phyloP scores from a whole-genome alignment of 1,139 yeast species.

The Debaryomyces nepalensis region DNA sequence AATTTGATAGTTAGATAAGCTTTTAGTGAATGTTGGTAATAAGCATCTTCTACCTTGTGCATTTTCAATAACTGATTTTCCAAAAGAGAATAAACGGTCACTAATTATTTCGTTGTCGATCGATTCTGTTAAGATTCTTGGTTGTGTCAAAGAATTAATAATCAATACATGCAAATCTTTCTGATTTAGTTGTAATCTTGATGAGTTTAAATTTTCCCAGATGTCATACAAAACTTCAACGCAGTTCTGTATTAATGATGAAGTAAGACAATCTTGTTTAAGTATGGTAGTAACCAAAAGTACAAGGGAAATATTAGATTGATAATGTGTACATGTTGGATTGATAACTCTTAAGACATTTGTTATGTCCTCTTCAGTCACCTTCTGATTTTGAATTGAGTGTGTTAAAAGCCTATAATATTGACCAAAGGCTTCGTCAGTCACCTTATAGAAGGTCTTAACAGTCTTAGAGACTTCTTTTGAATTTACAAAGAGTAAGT shows the following conservation, averaged over 20 bases:
- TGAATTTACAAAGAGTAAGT: conserved; percentile 28
- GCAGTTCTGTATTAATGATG: conserved; percentile 20
- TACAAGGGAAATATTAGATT: conserved; percentile 32
- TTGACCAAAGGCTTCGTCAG: conserved; percentile 44
- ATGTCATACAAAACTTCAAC: conserved; percentile 42
- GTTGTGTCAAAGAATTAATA: conserved; percentile 48
- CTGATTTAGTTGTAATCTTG: conserved; percentile 69
- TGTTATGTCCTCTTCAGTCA: conserved; percentile 13
- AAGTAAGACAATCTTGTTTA: conserved; percentile 4
- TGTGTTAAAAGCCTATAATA: conserved; percentile 27
- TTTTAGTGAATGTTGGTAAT: conserved; percentile 59
- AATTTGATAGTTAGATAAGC: conserved; percentile 48
- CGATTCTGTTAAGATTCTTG: conserved; percentile 25
- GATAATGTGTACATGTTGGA: conserved; percentile 30
- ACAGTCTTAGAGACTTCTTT: conserved; percentile 28
- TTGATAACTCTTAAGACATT: conserved; percentile 22
- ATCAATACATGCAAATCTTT: conserved; percentile 61
- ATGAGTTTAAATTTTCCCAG: conserved; percentile 65
- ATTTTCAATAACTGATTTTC: conserved; percentile 49
- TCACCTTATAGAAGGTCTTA: conserved; percentile 47
- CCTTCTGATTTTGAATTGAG: conserved; percentile 6
- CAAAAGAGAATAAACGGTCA: conserved; percentile 38
- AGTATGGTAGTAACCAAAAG: conserved; percentile 19
- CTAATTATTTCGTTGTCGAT: conserved; percentile 27
- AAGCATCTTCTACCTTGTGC: conserved; percentile 71